Conservation (phyloP, 1,139 yeast species). For the Blastobotrys indianensis region DNA sequence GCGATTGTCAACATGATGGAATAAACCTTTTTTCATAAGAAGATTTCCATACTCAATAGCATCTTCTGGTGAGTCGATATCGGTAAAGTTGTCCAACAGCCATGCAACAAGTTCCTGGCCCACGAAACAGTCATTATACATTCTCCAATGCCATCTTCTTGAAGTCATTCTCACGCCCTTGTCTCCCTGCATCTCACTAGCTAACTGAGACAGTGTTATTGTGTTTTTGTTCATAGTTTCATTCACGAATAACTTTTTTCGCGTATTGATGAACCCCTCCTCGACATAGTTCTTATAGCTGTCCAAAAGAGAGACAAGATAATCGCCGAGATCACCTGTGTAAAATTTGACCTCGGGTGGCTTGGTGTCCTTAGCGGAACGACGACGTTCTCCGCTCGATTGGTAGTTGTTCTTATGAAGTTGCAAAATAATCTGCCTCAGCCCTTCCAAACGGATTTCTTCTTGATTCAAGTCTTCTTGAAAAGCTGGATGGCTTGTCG, state of each 20-base stretch:
- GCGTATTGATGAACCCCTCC: slow-evolving; percentile 18
- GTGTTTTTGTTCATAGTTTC: slow-evolving; percentile 35
- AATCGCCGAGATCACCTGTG: slow-evolving; percentile 69
- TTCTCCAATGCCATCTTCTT: slow-evolving; percentile 86
- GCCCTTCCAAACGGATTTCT: slow-evolving; percentile 82
- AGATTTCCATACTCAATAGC: slow-evolving; percentile 76
- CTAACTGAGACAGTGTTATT: slow-evolving; percentile 45
- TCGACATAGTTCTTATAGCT: slow-evolving; percentile 14
- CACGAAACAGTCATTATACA: slow-evolving; percentile 70
- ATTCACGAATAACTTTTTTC: slow-evolving; percentile 35
- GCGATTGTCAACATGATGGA: slow-evolving; percentile 73
- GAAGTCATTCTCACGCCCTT: slow-evolving; percentile 59
- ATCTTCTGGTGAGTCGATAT: slow-evolving; percentile 72
- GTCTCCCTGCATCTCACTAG: slow-evolving; percentile 60
- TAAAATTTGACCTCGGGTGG: slow-evolving; percentile 78
- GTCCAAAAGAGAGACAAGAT: slow-evolving; percentile 45
- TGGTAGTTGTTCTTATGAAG: slow-evolving; percentile 56
- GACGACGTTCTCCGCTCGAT: slow-evolving; percentile 40
- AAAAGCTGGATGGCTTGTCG: slow-evolving; percentile 34
- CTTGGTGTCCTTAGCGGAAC: slow-evolving; percentile 42
- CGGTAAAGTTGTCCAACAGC: slow-evolving; percentile 72
- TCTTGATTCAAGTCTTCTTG: slow-evolving; percentile 42
- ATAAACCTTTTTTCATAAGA: slow-evolving; percentile 64
- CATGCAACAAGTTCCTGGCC: slow-evolving; percentile 85
- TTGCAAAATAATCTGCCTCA: slow-evolving; percentile 61